These are phyloP conservation scores for Logfia minima DNA, from an alignment of 129 eudicot genomes.

Conservation along the genomic window DNA sequence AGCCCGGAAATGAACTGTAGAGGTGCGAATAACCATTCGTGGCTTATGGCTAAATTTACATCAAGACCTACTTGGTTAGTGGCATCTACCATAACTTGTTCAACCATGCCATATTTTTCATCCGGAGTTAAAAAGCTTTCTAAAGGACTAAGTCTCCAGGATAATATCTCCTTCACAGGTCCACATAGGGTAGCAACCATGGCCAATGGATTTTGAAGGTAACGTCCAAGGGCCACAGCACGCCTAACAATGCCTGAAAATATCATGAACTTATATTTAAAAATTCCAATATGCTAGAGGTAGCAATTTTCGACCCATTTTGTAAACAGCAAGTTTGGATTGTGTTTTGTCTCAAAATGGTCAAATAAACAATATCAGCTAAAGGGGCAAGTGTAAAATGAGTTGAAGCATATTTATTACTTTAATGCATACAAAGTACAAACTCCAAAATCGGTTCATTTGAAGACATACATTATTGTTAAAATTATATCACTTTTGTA, in stretches of 20 bases:
- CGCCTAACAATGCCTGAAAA: slow-evolving; percentile 78
- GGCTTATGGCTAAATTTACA: slow-evolving; percentile 79
- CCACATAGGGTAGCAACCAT: slow-evolving; percentile 97
- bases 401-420: background rate
- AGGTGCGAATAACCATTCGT: slow-evolving; percentile 93
- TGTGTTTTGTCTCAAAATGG: background rate
- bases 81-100: slow-evolving; percentile 94
- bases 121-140: slow-evolving; percentile 87
- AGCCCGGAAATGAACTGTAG: slow-evolving; percentile 93
- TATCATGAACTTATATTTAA: background rate
- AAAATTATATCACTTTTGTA: background rate
- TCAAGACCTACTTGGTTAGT: slow-evolving; percentile 96
- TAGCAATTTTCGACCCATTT: background rate
- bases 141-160: slow-evolving; percentile 79
- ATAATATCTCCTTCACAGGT: slow-evolving; percentile 76
- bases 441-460: background rate
- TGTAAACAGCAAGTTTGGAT: background rate
- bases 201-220: slow-evolving; percentile 91
- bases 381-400: background rate
- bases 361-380: background rate
- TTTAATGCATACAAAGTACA: background rate
- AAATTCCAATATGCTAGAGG: background rate
- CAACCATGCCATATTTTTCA: slow-evolving; percentile 89
- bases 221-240: slow-evolving; percentile 92
- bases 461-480: background rate